These are phyloP conservation scores for Triadica sebifera DNA, from an alignment of 345 rosid genomes.

Conservation along the genomic window DNA sequence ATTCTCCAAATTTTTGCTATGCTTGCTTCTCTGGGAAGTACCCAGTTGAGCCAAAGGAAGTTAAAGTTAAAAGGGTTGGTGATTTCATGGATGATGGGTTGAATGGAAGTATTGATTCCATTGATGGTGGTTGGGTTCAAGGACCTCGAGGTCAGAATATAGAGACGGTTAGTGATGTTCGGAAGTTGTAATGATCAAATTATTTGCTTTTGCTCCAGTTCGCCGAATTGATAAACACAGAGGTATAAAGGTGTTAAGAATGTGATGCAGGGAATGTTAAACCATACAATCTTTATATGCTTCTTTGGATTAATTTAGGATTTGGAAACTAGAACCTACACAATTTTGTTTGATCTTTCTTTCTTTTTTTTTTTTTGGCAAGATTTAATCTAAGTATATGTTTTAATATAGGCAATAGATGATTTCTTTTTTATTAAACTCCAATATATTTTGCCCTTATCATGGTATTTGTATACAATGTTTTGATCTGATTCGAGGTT, in stretches of 20 bases:
- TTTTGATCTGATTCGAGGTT: not conserved
- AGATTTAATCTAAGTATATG: not conserved
- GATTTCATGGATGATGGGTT: conserved; percentile 87
- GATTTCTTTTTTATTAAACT: not conserved
- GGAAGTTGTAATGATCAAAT: conserved; percentile 12
- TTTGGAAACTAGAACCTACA: not conserved
- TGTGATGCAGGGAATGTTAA: not conserved
- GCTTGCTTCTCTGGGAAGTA: conserved; percentile 92
- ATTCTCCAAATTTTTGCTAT: conserved; percentile 62
- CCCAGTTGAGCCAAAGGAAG: conserved; percentile 73
- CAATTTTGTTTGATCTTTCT: conserved; percentile 23
- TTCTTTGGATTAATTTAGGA: conserved; percentile 7
- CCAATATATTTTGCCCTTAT: not conserved
- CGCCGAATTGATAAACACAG: conserved; percentile 6
- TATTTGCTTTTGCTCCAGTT: not conserved
- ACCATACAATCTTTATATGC: not conserved
- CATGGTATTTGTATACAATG: not conserved
- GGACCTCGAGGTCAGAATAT: conserved; percentile 27
- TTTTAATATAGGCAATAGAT: not conserved
- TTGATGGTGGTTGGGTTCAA: conserved; percentile 81
- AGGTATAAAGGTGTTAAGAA: not conserved
- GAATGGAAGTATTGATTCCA: conserved; percentile 58
- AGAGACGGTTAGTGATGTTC: conserved; percentile 17
- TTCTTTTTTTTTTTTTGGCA: not conserved
- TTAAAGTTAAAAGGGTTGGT: conserved; percentile 78